Evolutionary conservation across 78 protist species (phyloP), one percentile per base, ranked within the genome.

Genomic region (slime mould (Dictyostelium discoideum)): DNA sequence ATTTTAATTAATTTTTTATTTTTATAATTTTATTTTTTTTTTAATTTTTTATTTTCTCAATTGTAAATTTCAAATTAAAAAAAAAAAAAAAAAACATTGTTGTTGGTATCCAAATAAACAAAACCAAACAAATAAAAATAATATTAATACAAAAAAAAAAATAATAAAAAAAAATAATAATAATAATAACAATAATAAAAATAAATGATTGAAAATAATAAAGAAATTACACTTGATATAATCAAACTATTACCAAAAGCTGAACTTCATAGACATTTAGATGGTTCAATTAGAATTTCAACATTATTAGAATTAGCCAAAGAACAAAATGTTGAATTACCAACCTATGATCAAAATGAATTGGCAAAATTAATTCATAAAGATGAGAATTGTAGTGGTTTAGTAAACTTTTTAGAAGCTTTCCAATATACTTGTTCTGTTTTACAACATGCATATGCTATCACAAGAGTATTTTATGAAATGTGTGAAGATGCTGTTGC

Each of bases 401-500:
- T 90, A 54, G 87, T 77, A 6, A 46, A 90, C 22, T 90, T 90
- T 50, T 46, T 90, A 40, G 84, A 80, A 32, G 95, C 95, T 18
- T 90, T 90, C 13, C 54, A 80, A 57, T 82, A 82, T 73, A 90
- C 95, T 26, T 39, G n/a, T 73, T 26, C n/a, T 44, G 95, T 90
- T 48, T 32, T 90, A 40, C 95, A 90, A 82, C 50, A 74, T 32
- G 89, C 88, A 8, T 54, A 96, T 67, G 94, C 98, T 22, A 73
- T 98, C 18, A 83, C 95, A 9, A 92, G 98, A 20, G 85, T 86
- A 73, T 79, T 94, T 39, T 88, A 60, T 60, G 99, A 98, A 67
- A 73, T 97, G 50, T 65, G 93, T 63, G 97, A 98, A 65, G 98
- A 96, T 87, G 96, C 97, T 1, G 3, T 3, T 18, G 44, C 20